Evolutionary conservation across 208 protist genomes (phyloP).

Genomic region (Leishmania gerbilli): DNA sequence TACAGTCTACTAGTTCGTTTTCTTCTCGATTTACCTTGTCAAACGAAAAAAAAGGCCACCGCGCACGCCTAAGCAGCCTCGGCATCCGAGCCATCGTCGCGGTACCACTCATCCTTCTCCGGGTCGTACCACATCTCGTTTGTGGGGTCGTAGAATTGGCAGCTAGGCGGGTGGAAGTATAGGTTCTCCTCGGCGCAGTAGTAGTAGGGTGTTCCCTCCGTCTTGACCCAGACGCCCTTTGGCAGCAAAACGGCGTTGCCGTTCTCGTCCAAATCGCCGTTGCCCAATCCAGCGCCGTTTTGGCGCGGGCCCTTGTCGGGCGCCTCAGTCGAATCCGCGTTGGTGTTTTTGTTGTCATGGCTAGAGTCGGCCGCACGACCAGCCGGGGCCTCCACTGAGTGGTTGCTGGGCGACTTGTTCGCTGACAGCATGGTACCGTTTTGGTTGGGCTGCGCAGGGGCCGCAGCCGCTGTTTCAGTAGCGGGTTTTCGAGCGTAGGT

Average conservation of each 20-base stretch:
- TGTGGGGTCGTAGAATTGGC: constrained; percentile 90
- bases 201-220: constrained; percentile 88
- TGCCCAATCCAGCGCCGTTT: constrained; percentile 9
- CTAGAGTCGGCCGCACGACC: constrained; percentile 30
- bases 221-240: constrained; percentile 78
- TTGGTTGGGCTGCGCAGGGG: not conserved
- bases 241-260: constrained; percentile 69
- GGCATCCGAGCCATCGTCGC: constrained; percentile 45
- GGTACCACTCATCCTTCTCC: constrained; percentile 89
- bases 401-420: constrained; percentile 16
- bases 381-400: constrained; percentile 25
- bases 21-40: not conserved
- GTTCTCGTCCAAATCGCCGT: constrained; percentile 46
- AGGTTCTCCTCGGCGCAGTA: constrained; percentile 86
- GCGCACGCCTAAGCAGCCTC: constrained; percentile 20
- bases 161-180: constrained; percentile 90
- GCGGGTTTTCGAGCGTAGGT: not conserved
- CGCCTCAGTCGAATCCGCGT: constrained; percentile 20
- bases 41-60: not conserved
- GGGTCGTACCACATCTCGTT: constrained; percentile 92
- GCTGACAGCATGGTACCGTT: not conserved
- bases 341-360: constrained; percentile 14
- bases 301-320: constrained; percentile 25
- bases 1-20: not conserved
- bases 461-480: not conserved